Evolutionary conservation across 192 early-diverging fungal genomes (phyloP).

Genomic region (Backusella luteola): DNA sequence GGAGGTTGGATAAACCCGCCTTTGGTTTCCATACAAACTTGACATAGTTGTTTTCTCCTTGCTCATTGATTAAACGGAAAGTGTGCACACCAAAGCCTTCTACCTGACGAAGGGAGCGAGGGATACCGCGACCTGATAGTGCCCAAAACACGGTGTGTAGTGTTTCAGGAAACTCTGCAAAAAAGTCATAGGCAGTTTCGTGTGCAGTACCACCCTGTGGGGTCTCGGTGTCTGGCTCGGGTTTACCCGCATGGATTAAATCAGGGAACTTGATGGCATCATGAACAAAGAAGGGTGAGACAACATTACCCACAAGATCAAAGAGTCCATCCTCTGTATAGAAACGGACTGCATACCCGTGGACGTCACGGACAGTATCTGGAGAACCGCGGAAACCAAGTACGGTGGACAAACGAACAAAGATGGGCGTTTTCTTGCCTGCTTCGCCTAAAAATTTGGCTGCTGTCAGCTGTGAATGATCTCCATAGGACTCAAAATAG

Average conservation of each 20-base stretch:
- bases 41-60: constrained; percentile 38
- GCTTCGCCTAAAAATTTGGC: constrained; percentile 34
- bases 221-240: constrained; percentile 41
- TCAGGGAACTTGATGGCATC: constrained; percentile 46
- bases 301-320: constrained; percentile 39
- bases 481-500: constrained; percentile 29
- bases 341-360: constrained; percentile 25
- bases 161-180: constrained; percentile 37
- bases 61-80: constrained; percentile 40
- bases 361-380: constrained; percentile 44
- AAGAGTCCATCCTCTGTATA: constrained; percentile 34
- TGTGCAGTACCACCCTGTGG: constrained; percentile 44
- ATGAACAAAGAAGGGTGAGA: constrained; percentile 47
- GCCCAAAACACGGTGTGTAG: constrained; percentile 42
- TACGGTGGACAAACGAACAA: constrained; percentile 51
- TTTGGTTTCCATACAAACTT: constrained; percentile 48
- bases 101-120: constrained; percentile 35
- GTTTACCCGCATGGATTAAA: constrained; percentile 42
- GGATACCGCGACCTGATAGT: constrained; percentile 43
- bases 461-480: constrained; percentile 33
- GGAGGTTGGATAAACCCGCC: constrained; percentile 29
- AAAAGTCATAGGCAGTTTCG: constrained; percentile 43
- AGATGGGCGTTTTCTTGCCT: constrained; percentile 44
- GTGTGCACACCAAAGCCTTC: constrained; percentile 51
- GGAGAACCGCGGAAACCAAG: constrained; percentile 38